phyloP scores from a whole-genome alignment of 805 yeast species.

The Diddensiella transvaalensis region DNA sequence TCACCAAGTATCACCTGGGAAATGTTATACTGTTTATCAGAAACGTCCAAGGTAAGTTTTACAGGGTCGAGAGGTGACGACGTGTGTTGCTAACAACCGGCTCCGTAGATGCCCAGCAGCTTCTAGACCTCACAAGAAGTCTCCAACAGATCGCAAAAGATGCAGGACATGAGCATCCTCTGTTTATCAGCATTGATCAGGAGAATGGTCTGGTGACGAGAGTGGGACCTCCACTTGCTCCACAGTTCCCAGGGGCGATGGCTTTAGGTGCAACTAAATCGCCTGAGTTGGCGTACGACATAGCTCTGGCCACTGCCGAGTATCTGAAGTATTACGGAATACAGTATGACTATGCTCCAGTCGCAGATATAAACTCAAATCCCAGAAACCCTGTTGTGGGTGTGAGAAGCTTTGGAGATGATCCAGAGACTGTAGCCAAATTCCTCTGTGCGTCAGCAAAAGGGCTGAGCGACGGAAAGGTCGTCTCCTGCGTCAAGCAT shows the following conservation, averaged over 20 bases:
- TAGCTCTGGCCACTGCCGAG: conserved; percentile 46
- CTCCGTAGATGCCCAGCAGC: conserved; percentile 48
- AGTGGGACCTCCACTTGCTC: conserved; percentile 14
- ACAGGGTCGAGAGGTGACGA: too few species aligned
- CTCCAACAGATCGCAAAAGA: conserved; percentile 49
- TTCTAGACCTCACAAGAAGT: conserved; percentile 44
- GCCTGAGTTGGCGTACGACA: conserved; percentile 44
- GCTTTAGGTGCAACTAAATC: conserved; percentile 53
- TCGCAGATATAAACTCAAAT: conserved; percentile 53
- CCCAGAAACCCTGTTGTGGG: conserved; percentile 53
- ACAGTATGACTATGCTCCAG: conserved; percentile 53
- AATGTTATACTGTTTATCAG: conserved; percentile 49
- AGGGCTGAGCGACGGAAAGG: conserved; percentile 51
- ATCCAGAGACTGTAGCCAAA: conserved; percentile 49
- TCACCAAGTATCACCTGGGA: conserved; percentile 46
- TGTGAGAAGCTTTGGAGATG: conserved; percentile 56
- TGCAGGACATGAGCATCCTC: conserved; percentile 47
- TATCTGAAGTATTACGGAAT: conserved; percentile 51
- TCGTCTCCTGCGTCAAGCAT: conserved; percentile 53
- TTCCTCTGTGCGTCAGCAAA: conserved; percentile 47
- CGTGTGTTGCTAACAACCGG: too few species aligned
- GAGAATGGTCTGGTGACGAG: conserved; percentile 55
- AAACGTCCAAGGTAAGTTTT: conserved; percentile 37
- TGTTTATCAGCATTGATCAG: conserved; percentile 55
- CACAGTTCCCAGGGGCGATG: conserved; percentile 61